phyloP scores from a whole-genome alignment of 139 green algal species.

The Ettlia oleoabundans region DNA sequence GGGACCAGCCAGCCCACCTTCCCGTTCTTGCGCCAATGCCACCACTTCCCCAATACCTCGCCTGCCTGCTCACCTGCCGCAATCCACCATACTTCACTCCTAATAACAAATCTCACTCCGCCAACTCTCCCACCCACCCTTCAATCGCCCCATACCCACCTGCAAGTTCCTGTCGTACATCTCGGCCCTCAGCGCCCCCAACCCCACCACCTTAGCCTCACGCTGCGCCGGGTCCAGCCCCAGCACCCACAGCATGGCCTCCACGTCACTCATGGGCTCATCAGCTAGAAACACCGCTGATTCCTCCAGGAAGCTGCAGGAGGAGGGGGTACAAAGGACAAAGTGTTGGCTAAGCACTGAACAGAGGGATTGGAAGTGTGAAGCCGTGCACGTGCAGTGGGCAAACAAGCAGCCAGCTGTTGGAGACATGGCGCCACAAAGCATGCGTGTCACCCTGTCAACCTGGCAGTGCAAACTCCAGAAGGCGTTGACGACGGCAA shows the following conservation, averaged over 20 bases:
- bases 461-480: no score
- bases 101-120: neutral
- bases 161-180: constrained; percentile 51
- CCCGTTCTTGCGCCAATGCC: neutral
- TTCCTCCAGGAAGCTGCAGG: constrained; percentile 43
- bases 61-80: neutral
- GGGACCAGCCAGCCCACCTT: no score
- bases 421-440: neutral
- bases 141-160: neutral
- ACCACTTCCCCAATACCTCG: neutral
- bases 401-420: neutral
- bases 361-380: neutral
- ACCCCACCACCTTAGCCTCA: constrained; percentile 30
- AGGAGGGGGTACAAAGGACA: neutral
- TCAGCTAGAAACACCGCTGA: constrained; percentile 33
- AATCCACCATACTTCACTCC: neutral
- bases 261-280: constrained; percentile 31
- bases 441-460: no score
- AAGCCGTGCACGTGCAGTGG: neutral
- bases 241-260: constrained; percentile 43
- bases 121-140: neutral
- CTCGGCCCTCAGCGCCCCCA: constrained; percentile 34
- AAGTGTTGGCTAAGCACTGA: neutral
- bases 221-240: neutral
- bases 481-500: no score